Evolutionary conservation across 2,329 filamentous ascomycete genomes (phyloP), one percentile per base, ranked within the genome.

Genomic region (Periconia sp.): DNA sequence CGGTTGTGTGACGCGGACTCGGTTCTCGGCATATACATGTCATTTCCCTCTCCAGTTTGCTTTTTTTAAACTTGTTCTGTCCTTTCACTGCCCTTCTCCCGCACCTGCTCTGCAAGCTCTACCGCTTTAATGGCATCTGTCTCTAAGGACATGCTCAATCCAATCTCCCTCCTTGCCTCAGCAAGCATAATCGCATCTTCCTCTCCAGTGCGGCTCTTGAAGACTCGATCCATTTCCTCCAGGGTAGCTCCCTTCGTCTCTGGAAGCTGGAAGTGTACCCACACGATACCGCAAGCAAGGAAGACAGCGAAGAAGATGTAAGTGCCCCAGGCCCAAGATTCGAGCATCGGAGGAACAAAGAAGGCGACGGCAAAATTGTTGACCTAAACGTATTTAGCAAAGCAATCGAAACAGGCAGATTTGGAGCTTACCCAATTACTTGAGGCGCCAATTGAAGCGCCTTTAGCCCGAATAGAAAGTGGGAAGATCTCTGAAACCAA

Each of bases 311-410:
- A 72, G 59, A 72, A 70, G 26, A 71, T 69, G 38, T 67, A 72
- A 1, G 67, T 71, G 6, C 68, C 68, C 42, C 61, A 71, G 2
- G 55, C 54, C 57, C 66, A 64, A 9, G 47, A 40, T 18, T 52
- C 54, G 5, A 71, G 53, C 66, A 71, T 70, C 8, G 57, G 52
- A 6, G 65, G 66, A 16, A 62, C 62, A 38, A 58, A 59, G 41
- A 69, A 59, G 5, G 59, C 66, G 19, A 73, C 65, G 21, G 66
- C 65, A 38, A 73, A 73, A 43, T 73, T 71, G 36, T 62, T 63
- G 19, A 64, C 44, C 53, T 57, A 26, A 16, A 12, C 19, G n/a
- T 9, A 22, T 18, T 34, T 40, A 45, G 39, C 19, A 17, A 21
- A 31, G 15, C 26, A 13, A 19, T 21, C 17, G 5, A 16, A 33